Conservation (phyloP, 2,329 filamentous ascomycete genomes). For the Amauroascus verrucosus region DNA sequence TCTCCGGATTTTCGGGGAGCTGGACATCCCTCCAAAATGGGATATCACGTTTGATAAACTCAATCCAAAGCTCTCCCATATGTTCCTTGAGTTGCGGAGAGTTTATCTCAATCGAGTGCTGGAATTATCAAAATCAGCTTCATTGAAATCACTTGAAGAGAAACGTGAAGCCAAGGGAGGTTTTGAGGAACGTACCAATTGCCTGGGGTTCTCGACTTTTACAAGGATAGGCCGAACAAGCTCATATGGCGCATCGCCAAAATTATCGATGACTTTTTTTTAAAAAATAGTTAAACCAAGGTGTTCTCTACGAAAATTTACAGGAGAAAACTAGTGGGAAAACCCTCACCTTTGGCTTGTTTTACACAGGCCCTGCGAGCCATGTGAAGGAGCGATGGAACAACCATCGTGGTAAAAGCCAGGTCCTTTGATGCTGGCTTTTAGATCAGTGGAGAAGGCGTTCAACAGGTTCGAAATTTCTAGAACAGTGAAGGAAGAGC, state of each 20-base stretch:
- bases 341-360: constrained; percentile 32
- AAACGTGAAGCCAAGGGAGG: not conserved
- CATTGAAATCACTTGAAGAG: not conserved
- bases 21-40: constrained; percentile 56
- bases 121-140: not conserved
- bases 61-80: constrained; percentile 63
- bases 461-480: too few species aligned
- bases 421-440: too few species aligned
- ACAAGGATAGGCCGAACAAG: constrained; percentile 58
- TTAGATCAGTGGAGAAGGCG: too few species aligned
- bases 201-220: constrained; percentile 60
- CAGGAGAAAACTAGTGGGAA: not conserved
- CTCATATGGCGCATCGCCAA: constrained; percentile 61
- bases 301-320: not conserved
- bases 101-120: constrained; percentile 56
- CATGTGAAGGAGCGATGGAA: constrained; percentile 29
- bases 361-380: constrained; percentile 29
- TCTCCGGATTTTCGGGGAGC: constrained; percentile 53
- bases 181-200: constrained; percentile 48
- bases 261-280: constrained; percentile 48
- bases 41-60: constrained; percentile 69
- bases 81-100: constrained; percentile 66
- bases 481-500: too few species aligned
- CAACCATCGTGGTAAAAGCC: constrained; percentile 22
- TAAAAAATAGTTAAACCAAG: constrained; percentile 3